phyloP scores from a whole-genome alignment of 2,329 filamentous ascomycete genomes.

The Colletotrichum godetiae region DNA sequence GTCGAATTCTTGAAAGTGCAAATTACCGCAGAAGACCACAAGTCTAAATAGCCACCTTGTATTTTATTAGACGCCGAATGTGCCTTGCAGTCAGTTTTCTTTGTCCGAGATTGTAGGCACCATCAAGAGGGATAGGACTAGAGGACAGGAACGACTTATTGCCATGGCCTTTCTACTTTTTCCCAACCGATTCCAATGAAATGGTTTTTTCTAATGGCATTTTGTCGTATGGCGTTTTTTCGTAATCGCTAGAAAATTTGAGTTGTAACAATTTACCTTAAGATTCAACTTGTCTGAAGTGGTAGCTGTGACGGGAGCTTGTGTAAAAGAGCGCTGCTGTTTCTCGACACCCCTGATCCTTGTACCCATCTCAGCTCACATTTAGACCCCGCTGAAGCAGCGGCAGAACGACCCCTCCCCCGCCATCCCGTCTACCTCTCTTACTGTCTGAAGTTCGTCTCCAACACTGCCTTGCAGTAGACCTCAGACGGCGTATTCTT shows the following conservation, averaged over 20 bases:
- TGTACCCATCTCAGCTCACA: not conserved
- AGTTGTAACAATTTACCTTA: too few relatives aligned
- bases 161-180: not conserved
- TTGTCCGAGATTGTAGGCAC: not conserved
- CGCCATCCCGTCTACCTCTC: constrained; percentile 31
- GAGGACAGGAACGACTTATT: not conserved
- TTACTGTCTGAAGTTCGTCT: not conserved
- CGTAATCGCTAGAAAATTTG: too few relatives aligned
- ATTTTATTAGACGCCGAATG: too few relatives aligned
- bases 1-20: too few relatives aligned
- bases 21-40: too few relatives aligned
- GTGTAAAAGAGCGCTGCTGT: not conserved
- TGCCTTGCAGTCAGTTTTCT: too few relatives aligned
- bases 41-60: too few relatives aligned
- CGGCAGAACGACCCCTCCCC: constrained; percentile 34
- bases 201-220: too few relatives aligned
- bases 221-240: too few relatives aligned
- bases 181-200: too few relatives aligned
- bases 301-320: not conserved
- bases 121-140: not conserved
- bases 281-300: too few relatives aligned
- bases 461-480: not conserved
- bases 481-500: not conserved
- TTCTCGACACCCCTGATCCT: not conserved
- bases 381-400: not conserved